Percentiles rank a stretch among this genome's conserved stretches.
Evolutionary conservation across 768 basidiomycete species (phyloP).

Genomic region (Kwoniella pini): DNA sequence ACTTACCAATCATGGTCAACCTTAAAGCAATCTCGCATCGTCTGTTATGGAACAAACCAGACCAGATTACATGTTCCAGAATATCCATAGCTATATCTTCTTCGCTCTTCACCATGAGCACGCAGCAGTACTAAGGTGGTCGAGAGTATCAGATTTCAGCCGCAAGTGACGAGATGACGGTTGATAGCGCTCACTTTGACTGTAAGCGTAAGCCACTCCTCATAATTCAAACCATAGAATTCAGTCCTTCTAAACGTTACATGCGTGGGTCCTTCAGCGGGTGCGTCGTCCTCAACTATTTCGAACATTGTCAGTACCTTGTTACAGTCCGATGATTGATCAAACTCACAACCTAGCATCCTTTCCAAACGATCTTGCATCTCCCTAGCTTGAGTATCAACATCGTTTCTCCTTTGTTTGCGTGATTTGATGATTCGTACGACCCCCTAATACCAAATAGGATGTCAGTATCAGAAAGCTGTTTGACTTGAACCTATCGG

Average conservation of each 20-base stretch:
- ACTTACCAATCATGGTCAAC: conserved; percentile 72
- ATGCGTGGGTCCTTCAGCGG: conserved; percentile 38
- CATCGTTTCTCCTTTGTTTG: conserved; percentile 34
- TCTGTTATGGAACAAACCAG: conserved; percentile 61
- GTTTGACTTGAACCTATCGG: too few species aligned
- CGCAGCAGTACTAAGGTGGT: conserved; percentile 49
- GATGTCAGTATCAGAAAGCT: too few species aligned
- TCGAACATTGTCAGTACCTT: background rate
- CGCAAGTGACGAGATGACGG: background rate
- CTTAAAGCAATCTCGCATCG: conserved; percentile 68
- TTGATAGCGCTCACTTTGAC: conserved; percentile 66
- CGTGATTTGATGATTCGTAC: conserved; percentile 21
- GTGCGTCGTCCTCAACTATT: conserved; percentile 37
- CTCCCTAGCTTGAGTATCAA: conserved; percentile 51
- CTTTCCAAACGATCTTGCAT: conserved; percentile 54
- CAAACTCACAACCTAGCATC: conserved; percentile 45
- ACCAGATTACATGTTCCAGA: conserved; percentile 48
- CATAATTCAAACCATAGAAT: conserved; percentile 79
- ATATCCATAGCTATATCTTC: conserved; percentile 50
- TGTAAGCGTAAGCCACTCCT: conserved; percentile 80
- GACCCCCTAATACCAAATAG: conserved; percentile 26
- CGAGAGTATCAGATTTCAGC: background rate
- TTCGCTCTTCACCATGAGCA: conserved; percentile 52
- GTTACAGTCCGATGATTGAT: background rate
- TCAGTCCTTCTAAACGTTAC: conserved; percentile 60